Base-by-base conservation (phyloP, 1,139 yeast species). In the Scheffersomyces lignicola region DNA sequence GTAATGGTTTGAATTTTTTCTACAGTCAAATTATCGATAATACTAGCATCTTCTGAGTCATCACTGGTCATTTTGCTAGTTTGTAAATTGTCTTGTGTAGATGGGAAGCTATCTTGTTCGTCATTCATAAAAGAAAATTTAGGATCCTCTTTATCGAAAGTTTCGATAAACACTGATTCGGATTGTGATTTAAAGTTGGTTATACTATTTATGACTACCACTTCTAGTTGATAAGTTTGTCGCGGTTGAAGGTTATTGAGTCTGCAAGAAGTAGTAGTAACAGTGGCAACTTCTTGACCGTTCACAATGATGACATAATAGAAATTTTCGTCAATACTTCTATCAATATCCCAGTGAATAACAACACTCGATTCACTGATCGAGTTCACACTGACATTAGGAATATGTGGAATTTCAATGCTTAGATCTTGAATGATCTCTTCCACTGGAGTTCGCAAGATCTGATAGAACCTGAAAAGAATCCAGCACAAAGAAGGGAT, bases 401-500 rank as follows among this genome's bases (percentile, higher is more conserved):
- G 74, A 4, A 63, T 48, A 41, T 63, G 69, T 7, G 76, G 76
- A 25, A 70, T 65, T 35, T 66, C 71, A 31, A 68, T 58, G 41
- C 63, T 59, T 34, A 69, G 50, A 39, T 62, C 71, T 15, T 56
- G 56, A 4, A 66, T 56, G 23, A 66, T 48, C 37, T 58, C 62
- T 27, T 62, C 65, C 16, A 64, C 64, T 3, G 74, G 75, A 1
- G 69, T 60, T 28, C 52, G 53, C 33, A 67, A 51, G 18, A 69
- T 53, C 41, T 54, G 58, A 39, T 56, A 54, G 43, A 70, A 62
- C 29, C 75, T 59, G 44, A 66, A 68, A 8, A 67, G 42, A 33
- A 70, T 56, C 76, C 76, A 70, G 35, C 61, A 49, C 7, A 67
- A 38, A 29, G 74, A 65, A 18, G 75, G 74, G 24, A 69, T 51